phyloP scores from a whole-genome alignment of 345 rosid species.

The Rhizophora apiculata region DNA sequence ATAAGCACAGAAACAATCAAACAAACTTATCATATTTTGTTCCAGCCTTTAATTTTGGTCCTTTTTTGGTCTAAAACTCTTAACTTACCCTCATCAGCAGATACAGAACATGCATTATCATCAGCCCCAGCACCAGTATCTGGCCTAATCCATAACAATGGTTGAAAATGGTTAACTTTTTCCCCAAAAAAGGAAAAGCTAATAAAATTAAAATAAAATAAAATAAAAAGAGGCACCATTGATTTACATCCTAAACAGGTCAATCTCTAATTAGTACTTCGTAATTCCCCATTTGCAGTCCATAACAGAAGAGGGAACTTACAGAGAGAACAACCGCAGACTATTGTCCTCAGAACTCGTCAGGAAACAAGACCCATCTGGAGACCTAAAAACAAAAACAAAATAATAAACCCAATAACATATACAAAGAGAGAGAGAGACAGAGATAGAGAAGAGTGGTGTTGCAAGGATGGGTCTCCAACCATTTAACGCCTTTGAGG shows the following conservation, averaged over 20 bases:
- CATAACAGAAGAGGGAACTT: slow-evolving; percentile 18
- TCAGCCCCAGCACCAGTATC: slow-evolving; percentile 31
- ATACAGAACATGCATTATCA: slow-evolving; percentile 22
- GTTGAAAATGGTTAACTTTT: not conserved
- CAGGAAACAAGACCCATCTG: slow-evolving; percentile 87
- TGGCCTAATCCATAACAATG: slow-evolving; percentile 39
- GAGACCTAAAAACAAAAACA: slow-evolving; percentile 60
- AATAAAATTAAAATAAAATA: not conserved
- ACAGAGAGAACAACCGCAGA: slow-evolving; percentile 69
- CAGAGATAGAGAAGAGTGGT: not conserved
- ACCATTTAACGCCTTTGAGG: slow-evolving; percentile 89
- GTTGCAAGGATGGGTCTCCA: slow-evolving; percentile 35
- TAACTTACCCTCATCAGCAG: slow-evolving; percentile 39
- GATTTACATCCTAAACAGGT: not conserved
- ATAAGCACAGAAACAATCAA: not conserved
- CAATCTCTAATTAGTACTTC: not conserved
- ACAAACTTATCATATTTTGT: not conserved
- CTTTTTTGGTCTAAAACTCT: not conserved
- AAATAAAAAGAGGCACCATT: not conserved
- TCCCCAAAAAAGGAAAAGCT: not conserved
- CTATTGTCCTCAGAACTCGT: slow-evolving; percentile 75
- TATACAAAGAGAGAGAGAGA: not conserved
- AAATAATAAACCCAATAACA: not conserved
- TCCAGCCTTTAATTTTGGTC: not conserved
- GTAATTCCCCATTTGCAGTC: not conserved